These are phyloP conservation scores for Aspergillus latus DNA, from an alignment of 2,329 filamentous ascomycete species.

Conservation along the genomic window DNA sequence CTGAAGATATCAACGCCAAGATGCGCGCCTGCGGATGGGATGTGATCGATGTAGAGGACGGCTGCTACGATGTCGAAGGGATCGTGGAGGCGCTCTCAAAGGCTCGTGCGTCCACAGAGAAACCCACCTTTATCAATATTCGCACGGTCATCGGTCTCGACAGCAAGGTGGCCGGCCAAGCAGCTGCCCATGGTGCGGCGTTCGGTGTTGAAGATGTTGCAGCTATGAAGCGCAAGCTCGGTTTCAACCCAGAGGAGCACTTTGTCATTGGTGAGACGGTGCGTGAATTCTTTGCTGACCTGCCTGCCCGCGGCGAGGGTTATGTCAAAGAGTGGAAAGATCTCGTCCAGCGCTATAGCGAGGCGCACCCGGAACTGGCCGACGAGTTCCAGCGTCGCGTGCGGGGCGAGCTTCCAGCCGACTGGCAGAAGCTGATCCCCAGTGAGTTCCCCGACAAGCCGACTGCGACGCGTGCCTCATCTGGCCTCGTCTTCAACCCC, in stretches of 20 bases:
- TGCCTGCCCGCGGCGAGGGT: conserved; percentile 48
- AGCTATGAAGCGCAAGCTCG: conserved; percentile 54
- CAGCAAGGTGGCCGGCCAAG: conserved; percentile 45
- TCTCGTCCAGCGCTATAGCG: conserved; percentile 46
- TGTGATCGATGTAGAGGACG: conserved; percentile 56
- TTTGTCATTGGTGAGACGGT: conserved; percentile 51
- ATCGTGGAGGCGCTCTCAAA: conserved; percentile 51
- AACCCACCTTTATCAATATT: conserved; percentile 60
- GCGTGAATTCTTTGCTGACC: conserved; percentile 54
- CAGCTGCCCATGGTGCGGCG: conserved; percentile 59
- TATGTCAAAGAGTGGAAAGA: conserved; percentile 52
- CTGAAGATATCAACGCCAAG: conserved; percentile 59
- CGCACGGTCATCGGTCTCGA: conserved; percentile 58
- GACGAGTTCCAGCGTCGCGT: conserved; percentile 52
- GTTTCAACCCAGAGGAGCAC: conserved; percentile 51
- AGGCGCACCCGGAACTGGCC: conserved; percentile 48
- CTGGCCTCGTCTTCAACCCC: conserved; percentile 54
- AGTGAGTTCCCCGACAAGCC: conserved; percentile 49
- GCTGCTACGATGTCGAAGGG: conserved; percentile 51
- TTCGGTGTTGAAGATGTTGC: conserved; percentile 56
- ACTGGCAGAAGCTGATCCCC: conserved; percentile 56
- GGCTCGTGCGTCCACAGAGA: conserved; percentile 46
- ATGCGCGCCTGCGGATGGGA: conserved; percentile 59
- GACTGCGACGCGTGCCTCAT: conserved; percentile 52
- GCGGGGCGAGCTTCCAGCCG: conserved; percentile 48